Percentiles rank a stretch among this genome's conserved stretches.
These are phyloP conservation scores for Aureobasidium sp. DNA, from an alignment of 2,329 filamentous ascomycete genomes.

Conservation along the genomic window DNA sequence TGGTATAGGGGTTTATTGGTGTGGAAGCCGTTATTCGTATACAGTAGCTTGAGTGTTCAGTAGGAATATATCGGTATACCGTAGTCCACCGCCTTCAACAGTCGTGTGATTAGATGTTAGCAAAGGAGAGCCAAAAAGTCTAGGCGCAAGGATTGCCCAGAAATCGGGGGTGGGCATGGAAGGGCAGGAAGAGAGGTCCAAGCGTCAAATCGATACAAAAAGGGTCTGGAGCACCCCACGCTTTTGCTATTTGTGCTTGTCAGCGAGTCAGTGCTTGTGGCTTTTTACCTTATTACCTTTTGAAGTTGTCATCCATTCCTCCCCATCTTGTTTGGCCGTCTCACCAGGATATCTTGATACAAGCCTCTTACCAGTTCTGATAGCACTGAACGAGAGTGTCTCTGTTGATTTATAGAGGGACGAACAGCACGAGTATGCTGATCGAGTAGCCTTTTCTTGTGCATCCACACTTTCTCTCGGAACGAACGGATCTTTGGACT, in stretches of 20 bases:
- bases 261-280: constrained; percentile 16
- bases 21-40: not conserved
- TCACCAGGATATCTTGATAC: not conserved
- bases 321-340: not conserved
- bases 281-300: no score
- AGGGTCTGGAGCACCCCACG: constrained; percentile 10
- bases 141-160: not conserved
- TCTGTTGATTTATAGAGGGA: not conserved
- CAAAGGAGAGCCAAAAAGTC: not conserved
- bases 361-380: not conserved
- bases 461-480: no score
- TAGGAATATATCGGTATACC: not conserved
- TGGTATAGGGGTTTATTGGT: not conserved
- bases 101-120: not conserved
- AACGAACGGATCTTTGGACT: not conserved
- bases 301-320: not conserved
- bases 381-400: not conserved
- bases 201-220: constrained; percentile 3
- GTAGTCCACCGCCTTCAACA: no score
- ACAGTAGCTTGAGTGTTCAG: not conserved
- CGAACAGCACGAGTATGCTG: not conserved
- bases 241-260: not conserved
- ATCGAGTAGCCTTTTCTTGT: no score
- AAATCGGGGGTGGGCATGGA: no score
- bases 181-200: not conserved